These are phyloP conservation scores for Tripidium arundinaceum DNA, from an alignment of 202 grass and related monocot species.

Conservation along the genomic window DNA sequence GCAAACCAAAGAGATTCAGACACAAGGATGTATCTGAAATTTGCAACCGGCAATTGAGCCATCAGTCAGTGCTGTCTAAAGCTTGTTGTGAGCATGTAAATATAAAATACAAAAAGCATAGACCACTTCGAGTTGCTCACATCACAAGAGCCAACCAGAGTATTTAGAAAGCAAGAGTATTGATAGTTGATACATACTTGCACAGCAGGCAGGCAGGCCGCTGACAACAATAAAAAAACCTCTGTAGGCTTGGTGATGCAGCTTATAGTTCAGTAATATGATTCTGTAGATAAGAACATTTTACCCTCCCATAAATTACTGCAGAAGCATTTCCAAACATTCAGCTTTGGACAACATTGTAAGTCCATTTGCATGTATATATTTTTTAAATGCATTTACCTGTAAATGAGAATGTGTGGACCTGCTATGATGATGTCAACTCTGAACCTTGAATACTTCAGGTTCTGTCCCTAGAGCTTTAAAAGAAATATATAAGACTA, in stretches of 20 bases:
- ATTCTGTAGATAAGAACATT: background rate
- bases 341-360: background rate
- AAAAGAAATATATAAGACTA: background rate
- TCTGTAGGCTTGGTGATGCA: slow-evolving; percentile 13
- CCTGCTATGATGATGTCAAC: background rate
- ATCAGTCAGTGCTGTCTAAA: slow-evolving; percentile 27
- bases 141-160: slow-evolving; percentile 18
- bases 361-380: slow-evolving; percentile 1
- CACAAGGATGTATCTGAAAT: slow-evolving; percentile 7
- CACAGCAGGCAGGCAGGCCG: background rate
- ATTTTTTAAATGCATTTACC: background rate
- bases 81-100: slow-evolving; percentile 24
- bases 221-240: slow-evolving; percentile 1
- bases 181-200: slow-evolving; percentile 29
- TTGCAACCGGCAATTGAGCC: slow-evolving; percentile 19
- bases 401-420: background rate
- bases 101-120: slow-evolving; percentile 35
- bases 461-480: background rate
- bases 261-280: background rate
- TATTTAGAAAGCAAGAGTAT: slow-evolving; percentile 27
- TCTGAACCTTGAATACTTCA: background rate
- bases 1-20: background rate
- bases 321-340: slow-evolving; percentile 6
- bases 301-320: background rate
- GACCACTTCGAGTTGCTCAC: slow-evolving; percentile 20